Evolutionary conservation across 768 basidiomycete species (phyloP).

Genomic region (Kwoniella heveanensis): DNA sequence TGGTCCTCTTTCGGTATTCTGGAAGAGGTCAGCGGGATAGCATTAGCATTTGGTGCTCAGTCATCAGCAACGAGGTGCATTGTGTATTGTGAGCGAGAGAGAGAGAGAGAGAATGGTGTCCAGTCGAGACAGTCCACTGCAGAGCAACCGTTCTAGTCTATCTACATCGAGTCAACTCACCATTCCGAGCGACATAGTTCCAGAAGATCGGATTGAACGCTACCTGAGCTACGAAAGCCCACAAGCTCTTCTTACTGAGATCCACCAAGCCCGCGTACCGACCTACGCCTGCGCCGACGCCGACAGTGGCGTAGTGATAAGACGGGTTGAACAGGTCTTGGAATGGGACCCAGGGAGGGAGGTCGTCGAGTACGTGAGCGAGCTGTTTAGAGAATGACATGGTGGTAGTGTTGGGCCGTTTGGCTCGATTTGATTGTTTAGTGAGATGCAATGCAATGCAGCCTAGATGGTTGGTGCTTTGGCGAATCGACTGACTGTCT

Average conservation of each 20-base stretch:
- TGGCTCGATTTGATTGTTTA: too few species aligned
- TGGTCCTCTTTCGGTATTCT: slow-evolving; percentile 83
- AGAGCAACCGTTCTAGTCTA: too few species aligned
- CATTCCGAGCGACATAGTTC: slow-evolving; percentile 93
- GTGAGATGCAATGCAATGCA: too few species aligned
- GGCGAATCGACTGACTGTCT: too few species aligned
- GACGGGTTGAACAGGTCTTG: slow-evolving; percentile 18
- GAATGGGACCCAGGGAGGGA: slow-evolving; percentile 44
- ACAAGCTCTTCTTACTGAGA: slow-evolving; percentile 67
- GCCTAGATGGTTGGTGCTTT: too few species aligned
- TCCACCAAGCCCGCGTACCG: slow-evolving; percentile 59
- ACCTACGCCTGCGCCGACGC: neutral
- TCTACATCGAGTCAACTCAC: too few species aligned
- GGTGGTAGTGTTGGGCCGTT: too few species aligned
- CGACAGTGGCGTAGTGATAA: slow-evolving; percentile 9
- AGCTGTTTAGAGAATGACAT: slow-evolving; percentile 5
- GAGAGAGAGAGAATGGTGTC: too few species aligned
- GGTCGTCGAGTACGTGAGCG: slow-evolving; percentile 19
- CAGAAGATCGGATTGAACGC: slow-evolving; percentile 91
- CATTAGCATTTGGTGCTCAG: too few species aligned
- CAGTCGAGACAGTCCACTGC: too few species aligned
- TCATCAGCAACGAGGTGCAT: too few species aligned
- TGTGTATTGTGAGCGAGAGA: too few species aligned
- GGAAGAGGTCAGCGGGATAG: neutral
- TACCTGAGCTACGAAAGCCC: slow-evolving; percentile 69